Evolutionary conservation across 257 asterid genomes (phyloP).

Genomic region (Catharanthus roseus): DNA sequence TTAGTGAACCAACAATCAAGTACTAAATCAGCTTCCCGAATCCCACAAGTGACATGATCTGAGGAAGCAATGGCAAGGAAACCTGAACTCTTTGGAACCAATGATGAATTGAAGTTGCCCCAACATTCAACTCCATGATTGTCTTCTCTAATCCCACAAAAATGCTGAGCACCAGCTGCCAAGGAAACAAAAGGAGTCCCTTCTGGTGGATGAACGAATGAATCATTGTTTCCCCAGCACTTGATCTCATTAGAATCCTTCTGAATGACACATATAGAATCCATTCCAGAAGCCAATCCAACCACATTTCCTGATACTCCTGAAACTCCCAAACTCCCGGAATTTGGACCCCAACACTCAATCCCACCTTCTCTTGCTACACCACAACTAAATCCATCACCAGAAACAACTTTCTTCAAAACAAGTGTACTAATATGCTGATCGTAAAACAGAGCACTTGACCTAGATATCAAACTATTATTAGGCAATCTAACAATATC

Average conservation of each 20-base stretch:
- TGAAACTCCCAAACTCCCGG: slow-evolving; percentile 37
- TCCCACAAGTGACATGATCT: slow-evolving; percentile 63
- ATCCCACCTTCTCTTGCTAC: slow-evolving; percentile 48
- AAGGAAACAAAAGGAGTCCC: slow-evolving; percentile 57
- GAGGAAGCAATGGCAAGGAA: slow-evolving; percentile 81
- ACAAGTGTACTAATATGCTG: slow-evolving; percentile 33
- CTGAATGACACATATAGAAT: slow-evolving; percentile 61
- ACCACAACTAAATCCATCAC: slow-evolving; percentile 85
- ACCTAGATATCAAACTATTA: slow-evolving; percentile 31
- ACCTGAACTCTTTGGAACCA: slow-evolving; percentile 74
- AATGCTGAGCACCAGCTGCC: slow-evolving; percentile 69
- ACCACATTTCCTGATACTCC: slow-evolving; percentile 29
- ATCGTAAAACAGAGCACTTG: slow-evolving; percentile 43
- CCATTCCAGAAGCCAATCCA: slow-evolving; percentile 49
- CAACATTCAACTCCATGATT: slow-evolving; percentile 78
- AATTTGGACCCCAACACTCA: slow-evolving; percentile 75
- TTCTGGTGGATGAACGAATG: slow-evolving; percentile 34
- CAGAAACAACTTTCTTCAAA: slow-evolving; percentile 61
- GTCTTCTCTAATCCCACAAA: slow-evolving; percentile 83
- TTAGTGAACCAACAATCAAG: slow-evolving; percentile 81
- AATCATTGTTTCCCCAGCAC: slow-evolving; percentile 62
- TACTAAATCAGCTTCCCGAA: slow-evolving; percentile 79
- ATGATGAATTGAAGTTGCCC: slow-evolving; percentile 68
- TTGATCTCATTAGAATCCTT: slow-evolving; percentile 50
- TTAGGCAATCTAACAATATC: slow-evolving; percentile 43